Evolutionary conservation across 2,329 filamentous ascomycete species (phyloP), one percentile per base, ranked within the genome.

Genomic region (Colletotrichum sp.): DNA sequence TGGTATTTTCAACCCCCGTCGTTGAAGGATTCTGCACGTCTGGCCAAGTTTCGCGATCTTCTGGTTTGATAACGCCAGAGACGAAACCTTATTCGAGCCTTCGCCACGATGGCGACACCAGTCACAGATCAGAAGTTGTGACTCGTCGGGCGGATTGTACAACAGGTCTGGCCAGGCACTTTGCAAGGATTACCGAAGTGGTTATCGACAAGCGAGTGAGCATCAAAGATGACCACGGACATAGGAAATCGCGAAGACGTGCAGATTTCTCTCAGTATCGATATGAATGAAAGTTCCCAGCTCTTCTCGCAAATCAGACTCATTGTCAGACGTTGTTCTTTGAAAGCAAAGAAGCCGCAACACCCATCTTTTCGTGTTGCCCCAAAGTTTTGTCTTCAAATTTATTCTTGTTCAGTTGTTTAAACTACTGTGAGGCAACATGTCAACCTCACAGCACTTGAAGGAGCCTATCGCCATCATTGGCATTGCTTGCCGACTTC

Each of bases 401-500:
- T 3, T 44, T 5, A 10, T 3, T 44, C 8, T 44, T 44, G 18
- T 63, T 36, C 30, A 30, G 3, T 10, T 32, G 10, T 63, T 18
- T 16, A 3, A 34, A 32, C 59, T 63, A 16, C 8, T 13, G 28
- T 13, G 28, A 34, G 59, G 24, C 52, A 63, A 18, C 26, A 63
- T 63, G 59, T 30, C 30, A 63, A 34, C n/a, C 28, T 32, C 59
- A 71, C 30, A 67, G 18, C 30, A 44, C 32, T 44, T 8, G 32
- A 69, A 73, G 71, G 71, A 73, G 59, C 81, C 79, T 28, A 82
- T 89, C 26, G 88, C 87, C 39, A 81, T 89, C 21, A 80, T 89
- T n/a, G 86, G 87, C 34, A 81, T 84, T 9, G 85, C 82, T 3
- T 88, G 86, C 78, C 83, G 87, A 3, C 84, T 88, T 3, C 86